Percentiles rank a stretch among this genome's conserved stretches.
Evolutionary conservation across 495 filamentous ascomycete genomes (phyloP).

Genomic region (Rostrohypoxylon terebratum): DNA sequence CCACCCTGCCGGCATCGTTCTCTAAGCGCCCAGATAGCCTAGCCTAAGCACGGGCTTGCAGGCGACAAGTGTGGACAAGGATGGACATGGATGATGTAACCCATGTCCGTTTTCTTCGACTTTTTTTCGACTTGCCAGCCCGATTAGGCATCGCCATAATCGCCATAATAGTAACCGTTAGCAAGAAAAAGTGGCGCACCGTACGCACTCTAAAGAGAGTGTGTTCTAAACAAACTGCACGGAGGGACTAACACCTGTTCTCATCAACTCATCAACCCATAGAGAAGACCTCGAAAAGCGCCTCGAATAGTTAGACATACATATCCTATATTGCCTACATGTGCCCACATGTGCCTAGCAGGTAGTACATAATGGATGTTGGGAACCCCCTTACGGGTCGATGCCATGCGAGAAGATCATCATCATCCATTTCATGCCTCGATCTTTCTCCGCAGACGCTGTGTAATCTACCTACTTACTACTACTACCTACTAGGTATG

Average conservation of each 20-base stretch:
- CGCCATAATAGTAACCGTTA: conserved; percentile 38
- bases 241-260: conserved; percentile 36
- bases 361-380: conserved; percentile 36
- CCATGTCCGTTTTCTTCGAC: conserved; percentile 30
- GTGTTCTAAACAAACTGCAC: conserved; percentile 35
- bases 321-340: background rate
- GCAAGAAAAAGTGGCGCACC: conserved; percentile 38
- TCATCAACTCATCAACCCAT: conserved; percentile 28
- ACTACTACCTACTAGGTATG: conserved; percentile 13
- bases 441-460: conserved; percentile 47
- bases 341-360: background rate
- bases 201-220: conserved; percentile 22
- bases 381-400: conserved; percentile 30
- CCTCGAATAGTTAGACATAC: conserved; percentile 14
- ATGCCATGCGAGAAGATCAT: conserved; percentile 34
- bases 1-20: conserved; percentile 38
- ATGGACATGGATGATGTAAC: conserved; percentile 25
- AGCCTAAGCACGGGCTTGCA: conserved; percentile 39
- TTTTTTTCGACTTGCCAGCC: conserved; percentile 17
- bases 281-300: conserved; percentile 26
- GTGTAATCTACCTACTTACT: conserved; percentile 37
- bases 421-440: conserved; percentile 36
- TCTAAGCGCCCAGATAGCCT: conserved; percentile 49
- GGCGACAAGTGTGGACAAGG: conserved; percentile 1
- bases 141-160: conserved; percentile 44